Percentiles rank a stretch among this genome's conserved stretches.
Evolutionary conservation across 169 alveolate species (phyloP).

Genomic region (Theileria parva): DNA sequence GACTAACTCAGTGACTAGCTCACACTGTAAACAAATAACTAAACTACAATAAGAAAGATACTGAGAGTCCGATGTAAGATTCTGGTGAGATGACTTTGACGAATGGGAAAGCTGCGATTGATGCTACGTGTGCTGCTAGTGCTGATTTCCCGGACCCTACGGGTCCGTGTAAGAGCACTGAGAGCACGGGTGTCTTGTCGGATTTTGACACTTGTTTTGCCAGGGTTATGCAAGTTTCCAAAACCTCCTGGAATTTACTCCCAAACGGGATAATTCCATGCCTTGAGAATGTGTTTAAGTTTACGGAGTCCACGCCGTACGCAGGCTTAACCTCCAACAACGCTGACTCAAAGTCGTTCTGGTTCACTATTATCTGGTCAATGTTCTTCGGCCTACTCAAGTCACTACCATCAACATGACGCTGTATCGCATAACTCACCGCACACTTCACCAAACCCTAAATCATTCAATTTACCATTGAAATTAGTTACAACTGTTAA

Average conservation of each 20-base stretch:
- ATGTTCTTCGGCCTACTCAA: slow-evolving; percentile 79
- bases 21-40: too few relatives aligned
- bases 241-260: slow-evolving; percentile 81
- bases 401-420: slow-evolving; percentile 84
- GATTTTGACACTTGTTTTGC: slow-evolving; percentile 83
- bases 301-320: slow-evolving; percentile 88
- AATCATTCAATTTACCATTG: neutral
- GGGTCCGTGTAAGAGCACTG: slow-evolving; percentile 92
- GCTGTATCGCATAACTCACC: slow-evolving; percentile 91
- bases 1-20: too few relatives aligned
- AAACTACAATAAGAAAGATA: slow-evolving; percentile 34
- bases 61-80: slow-evolving; percentile 92
- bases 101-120: slow-evolving; percentile 92
- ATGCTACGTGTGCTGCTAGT: slow-evolving; percentile 94
- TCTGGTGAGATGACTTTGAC: slow-evolving; percentile 96
- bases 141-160: slow-evolving; percentile 97
- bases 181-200: slow-evolving; percentile 85
- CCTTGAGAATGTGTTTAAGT: slow-evolving; percentile 74
- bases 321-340: slow-evolving; percentile 95
- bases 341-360: slow-evolving; percentile 92
- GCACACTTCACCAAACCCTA: slow-evolving; percentile 91
- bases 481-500: too few relatives aligned
- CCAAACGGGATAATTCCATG: slow-evolving; percentile 91
- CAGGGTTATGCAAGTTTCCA: slow-evolving; percentile 75
- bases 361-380: slow-evolving; percentile 77